These are phyloP conservation scores for Chlorella vulgaris DNA, from an alignment of 139 green algal species.

Conservation along the genomic window DNA sequence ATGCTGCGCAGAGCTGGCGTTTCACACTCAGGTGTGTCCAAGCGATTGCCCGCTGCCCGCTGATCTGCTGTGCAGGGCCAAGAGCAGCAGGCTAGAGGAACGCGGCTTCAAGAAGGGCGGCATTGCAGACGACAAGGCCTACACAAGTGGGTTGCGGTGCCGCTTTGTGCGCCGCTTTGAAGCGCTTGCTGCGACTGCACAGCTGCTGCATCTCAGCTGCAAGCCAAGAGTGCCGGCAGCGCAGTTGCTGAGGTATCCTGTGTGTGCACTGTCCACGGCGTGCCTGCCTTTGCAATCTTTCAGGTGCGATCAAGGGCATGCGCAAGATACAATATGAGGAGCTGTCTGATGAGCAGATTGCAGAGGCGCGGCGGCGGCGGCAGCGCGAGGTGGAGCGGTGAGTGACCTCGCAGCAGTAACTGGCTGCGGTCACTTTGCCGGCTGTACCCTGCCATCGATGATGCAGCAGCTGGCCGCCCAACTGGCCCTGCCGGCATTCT, in stretches of 20 bases:
- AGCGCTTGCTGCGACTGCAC: background rate
- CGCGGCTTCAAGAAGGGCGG: slow-evolving; percentile 15
- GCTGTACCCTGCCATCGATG: too few species aligned
- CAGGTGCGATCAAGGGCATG: slow-evolving; percentile 70
- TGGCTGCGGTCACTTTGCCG: background rate
- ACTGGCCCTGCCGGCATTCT: too few species aligned
- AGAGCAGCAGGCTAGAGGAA: background rate
- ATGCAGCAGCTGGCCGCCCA: too few species aligned
- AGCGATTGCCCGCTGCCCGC: background rate
- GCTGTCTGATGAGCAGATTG: slow-evolving; percentile 69
- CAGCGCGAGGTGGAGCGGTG: slow-evolving; percentile 43
- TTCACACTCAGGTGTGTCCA: too few species aligned
- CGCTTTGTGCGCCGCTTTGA: background rate
- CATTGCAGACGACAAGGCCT: slow-evolving; percentile 9
- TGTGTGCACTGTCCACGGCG: too few species aligned
- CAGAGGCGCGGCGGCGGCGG: slow-evolving; percentile 63
- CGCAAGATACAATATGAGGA: slow-evolving; percentile 70
- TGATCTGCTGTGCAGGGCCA: background rate
- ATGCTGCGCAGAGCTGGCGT: too few species aligned
- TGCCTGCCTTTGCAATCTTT: background rate
- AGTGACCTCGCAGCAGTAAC: background rate
- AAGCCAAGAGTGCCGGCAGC: too few species aligned
- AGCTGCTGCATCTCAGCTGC: too few species aligned
- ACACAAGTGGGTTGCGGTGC: slow-evolving; percentile 2
- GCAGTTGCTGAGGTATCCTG: too few species aligned